Conservation (phyloP, 768 basidiomycete species). For the Boletus reticulatus region DNA sequence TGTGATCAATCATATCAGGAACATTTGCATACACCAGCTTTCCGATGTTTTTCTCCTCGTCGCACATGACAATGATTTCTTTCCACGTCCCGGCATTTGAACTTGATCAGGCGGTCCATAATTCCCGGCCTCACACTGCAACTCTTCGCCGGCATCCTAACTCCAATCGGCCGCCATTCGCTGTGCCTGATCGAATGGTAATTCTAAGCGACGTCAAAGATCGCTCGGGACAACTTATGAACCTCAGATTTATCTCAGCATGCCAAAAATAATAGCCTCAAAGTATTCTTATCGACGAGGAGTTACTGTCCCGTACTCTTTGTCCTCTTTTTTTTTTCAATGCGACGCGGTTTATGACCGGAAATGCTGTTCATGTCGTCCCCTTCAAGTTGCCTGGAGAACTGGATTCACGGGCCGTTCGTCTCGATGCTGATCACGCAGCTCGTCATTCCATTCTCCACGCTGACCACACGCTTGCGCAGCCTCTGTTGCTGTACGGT, state of each 20-base stretch:
- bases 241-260: slow-evolving; percentile 25
- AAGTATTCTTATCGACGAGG: too few species aligned
- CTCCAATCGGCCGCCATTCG: slow-evolving; percentile 1
- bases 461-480: slow-evolving; percentile 1
- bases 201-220: slow-evolving; percentile 27
- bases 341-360: background rate
- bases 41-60: background rate
- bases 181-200: slow-evolving; percentile 29
- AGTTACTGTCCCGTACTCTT: slow-evolving; percentile 18
- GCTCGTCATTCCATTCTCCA: slow-evolving; percentile 9
- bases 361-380: background rate
- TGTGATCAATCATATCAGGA: slow-evolving; percentile 15
- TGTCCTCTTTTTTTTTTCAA: slow-evolving; percentile 9
- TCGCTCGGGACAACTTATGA: slow-evolving; percentile 9
- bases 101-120: too few species aligned
- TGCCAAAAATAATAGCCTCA: slow-evolving; percentile 32
- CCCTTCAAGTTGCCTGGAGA: background rate
- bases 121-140: background rate
- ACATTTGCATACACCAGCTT: background rate
- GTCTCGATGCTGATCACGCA: background rate
- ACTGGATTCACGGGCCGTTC: background rate
- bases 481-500: slow-evolving; percentile 4
- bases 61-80: background rate
- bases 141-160: slow-evolving; percentile 16
- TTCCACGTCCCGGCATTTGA: background rate